These are phyloP conservation scores for Candida sonorensis DNA, from an alignment of 805 yeast genomes.

Conservation along the genomic window DNA sequence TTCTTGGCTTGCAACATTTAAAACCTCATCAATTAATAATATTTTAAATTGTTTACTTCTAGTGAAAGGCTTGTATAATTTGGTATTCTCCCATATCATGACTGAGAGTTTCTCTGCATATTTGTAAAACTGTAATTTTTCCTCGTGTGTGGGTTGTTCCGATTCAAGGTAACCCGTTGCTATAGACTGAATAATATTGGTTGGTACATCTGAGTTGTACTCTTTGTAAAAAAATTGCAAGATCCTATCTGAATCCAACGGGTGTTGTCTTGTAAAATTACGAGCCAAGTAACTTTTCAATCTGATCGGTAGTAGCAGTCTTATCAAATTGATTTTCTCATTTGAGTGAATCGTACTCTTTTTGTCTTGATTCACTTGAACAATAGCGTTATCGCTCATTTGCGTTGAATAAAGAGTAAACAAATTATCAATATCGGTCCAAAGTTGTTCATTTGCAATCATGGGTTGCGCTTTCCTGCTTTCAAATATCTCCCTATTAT, in stretches of 20 bases:
- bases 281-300: constrained; percentile 15
- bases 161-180: constrained; percentile 18
- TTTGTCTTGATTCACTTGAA: neutral
- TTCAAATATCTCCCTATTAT: constrained; percentile 3
- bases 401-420: constrained; percentile 3
- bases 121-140: constrained; percentile 15
- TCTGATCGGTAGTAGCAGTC: constrained; percentile 12
- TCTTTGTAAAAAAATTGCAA: constrained; percentile 12
- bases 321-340: constrained; percentile 9
- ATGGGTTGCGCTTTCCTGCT: neutral
- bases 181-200: constrained; percentile 17
- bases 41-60: constrained; percentile 8
- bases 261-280: constrained; percentile 8
- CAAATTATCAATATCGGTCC: constrained; percentile 3
- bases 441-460: constrained; percentile 1
- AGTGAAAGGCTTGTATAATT: constrained; percentile 8
- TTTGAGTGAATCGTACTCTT: neutral
- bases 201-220: constrained; percentile 19
- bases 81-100: constrained; percentile 10
- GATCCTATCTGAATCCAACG: constrained; percentile 10
- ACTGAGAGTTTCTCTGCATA: constrained; percentile 18
- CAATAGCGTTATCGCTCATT: constrained; percentile 4
- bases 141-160: constrained; percentile 4
- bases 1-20: constrained; percentile 14
- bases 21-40: constrained; percentile 16